These are phyloP conservation scores for Multifurca ochricompacta DNA, from an alignment of 768 basidiomycete species.

Conservation along the genomic window DNA sequence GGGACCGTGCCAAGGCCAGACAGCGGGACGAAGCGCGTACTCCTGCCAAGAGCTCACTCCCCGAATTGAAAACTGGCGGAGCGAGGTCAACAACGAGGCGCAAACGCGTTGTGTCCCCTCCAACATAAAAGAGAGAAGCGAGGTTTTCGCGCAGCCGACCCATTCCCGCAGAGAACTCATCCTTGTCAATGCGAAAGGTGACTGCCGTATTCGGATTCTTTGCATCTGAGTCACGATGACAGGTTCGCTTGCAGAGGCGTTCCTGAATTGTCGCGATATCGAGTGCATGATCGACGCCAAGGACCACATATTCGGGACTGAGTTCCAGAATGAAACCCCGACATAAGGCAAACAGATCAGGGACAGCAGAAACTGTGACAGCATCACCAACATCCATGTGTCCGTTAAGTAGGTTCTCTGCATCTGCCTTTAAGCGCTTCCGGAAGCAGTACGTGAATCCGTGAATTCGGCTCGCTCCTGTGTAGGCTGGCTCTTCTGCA, in stretches of 20 bases:
- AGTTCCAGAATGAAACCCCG: slow-evolving; percentile 79
- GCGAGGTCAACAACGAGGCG: slow-evolving; percentile 77
- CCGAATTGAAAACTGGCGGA: slow-evolving; percentile 49
- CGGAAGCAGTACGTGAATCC: slow-evolving; percentile 71
- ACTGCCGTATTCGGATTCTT: slow-evolving; percentile 23
- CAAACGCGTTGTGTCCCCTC: slow-evolving; percentile 60
- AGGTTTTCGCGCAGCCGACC: slow-evolving; percentile 85
- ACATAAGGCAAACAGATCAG: slow-evolving; percentile 73
- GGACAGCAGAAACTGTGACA: slow-evolving; percentile 81
- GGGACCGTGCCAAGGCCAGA: slow-evolving; percentile 8
- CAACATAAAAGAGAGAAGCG: slow-evolving; percentile 76
- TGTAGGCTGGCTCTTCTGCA: slow-evolving; percentile 15
- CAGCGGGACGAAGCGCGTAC: slow-evolving; percentile 15
- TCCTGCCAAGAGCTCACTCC: slow-evolving; percentile 21
- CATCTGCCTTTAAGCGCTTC: slow-evolving; percentile 16
- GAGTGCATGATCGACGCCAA: slow-evolving; percentile 83
- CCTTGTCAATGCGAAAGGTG: slow-evolving; percentile 86
- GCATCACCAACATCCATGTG: slow-evolving; percentile 77
- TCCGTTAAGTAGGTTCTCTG: slow-evolving; percentile 55
- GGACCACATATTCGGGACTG: slow-evolving; percentile 48
- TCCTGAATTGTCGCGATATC: slow-evolving; percentile 40
- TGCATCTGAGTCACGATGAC: slow-evolving; percentile 20
- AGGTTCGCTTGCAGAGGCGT: slow-evolving; percentile 28
- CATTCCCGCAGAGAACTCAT: slow-evolving; percentile 85
- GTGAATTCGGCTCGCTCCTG: slow-evolving; percentile 53